These are phyloP conservation scores for Lichtheimia ramosa DNA, from an alignment of 371 early-diverging fungal genomes.

Conservation along the genomic window DNA sequence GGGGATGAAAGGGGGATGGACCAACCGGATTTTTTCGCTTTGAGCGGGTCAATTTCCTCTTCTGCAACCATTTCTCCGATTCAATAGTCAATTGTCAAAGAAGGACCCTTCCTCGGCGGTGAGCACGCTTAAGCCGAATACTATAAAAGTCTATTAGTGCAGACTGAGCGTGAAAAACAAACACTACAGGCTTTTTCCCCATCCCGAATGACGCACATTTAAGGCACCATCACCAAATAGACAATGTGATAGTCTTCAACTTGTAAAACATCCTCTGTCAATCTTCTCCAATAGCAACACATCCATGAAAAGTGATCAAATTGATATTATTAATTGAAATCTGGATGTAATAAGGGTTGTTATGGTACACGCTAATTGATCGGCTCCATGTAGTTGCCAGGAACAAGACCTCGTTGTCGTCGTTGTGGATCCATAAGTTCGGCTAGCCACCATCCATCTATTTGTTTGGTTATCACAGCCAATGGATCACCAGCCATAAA, in stretches of 20 bases:
- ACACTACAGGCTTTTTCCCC: too few species aligned
- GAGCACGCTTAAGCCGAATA: too few species aligned
- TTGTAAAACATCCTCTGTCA: too few species aligned
- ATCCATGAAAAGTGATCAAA: too few species aligned
- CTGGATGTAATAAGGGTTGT: not conserved
- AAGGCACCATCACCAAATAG: too few species aligned
- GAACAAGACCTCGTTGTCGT: conserved; percentile 40
- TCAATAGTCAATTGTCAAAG: not conserved
- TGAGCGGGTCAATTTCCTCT: conserved; percentile 1
- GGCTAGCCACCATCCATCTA: conserved; percentile 55
- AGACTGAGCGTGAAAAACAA: too few species aligned
- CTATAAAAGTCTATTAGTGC: too few species aligned
- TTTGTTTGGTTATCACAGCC: conserved; percentile 39
- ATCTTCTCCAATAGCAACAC: too few species aligned
- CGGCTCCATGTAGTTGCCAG: conserved; percentile 48
- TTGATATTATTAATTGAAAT: conserved; percentile 1
- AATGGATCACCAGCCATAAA: conserved; percentile 40
- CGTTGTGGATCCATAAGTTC: conserved; percentile 26
- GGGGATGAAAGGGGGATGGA: not conserved
- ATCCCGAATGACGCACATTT: too few species aligned
- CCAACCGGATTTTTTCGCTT: not conserved
- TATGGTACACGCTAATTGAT: conserved; percentile 4
- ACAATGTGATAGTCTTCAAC: too few species aligned
- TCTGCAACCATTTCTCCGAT: conserved; percentile 4
- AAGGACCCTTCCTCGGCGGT: not conserved